These are phyloP conservation scores for Colletotrichum somersetense DNA, from an alignment of 2,329 filamentous ascomycete species.

Conservation along the genomic window DNA sequence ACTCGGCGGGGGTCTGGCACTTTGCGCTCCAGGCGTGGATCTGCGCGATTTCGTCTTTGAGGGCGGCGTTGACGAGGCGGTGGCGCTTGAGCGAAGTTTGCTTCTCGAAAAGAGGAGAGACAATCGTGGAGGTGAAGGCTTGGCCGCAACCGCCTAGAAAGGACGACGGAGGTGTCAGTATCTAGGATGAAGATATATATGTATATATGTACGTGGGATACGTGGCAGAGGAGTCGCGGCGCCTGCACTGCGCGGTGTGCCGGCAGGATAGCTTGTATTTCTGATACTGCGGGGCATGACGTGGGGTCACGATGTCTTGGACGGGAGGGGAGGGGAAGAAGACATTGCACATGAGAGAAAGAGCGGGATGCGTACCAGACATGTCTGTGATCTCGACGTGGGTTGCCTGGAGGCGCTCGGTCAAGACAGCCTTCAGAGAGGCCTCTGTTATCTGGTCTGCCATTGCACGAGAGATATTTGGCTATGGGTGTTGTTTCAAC, in stretches of 20 bases:
- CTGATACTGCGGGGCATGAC: conserved; percentile 30
- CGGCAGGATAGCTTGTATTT: conserved; percentile 10
- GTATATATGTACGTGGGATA: too few relatives aligned
- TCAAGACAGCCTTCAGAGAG: conserved; percentile 76
- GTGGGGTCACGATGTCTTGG: conserved; percentile 21
- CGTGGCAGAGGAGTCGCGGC: neutral
- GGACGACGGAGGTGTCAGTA: neutral
- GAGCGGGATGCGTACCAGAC: conserved; percentile 75
- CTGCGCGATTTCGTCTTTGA: conserved; percentile 88
- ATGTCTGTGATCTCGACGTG: conserved; percentile 93
- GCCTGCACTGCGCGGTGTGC: conserved; percentile 18
- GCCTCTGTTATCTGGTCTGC: conserved; percentile 78
- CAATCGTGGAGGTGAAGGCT: conserved; percentile 70
- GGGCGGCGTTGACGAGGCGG: conserved; percentile 83
- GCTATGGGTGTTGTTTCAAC: neutral
- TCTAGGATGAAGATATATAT: neutral
- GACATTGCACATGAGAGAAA: conserved; percentile 1
- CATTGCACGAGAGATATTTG: conserved; percentile 51
- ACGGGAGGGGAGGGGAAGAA: neutral
- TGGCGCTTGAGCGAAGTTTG: conserved; percentile 86
- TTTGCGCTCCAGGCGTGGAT: conserved; percentile 97
- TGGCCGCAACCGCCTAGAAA: conserved; percentile 72
- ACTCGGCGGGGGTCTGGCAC: conserved; percentile 92
- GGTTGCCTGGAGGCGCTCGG: conserved; percentile 76
- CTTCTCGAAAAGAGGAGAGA: conserved; percentile 76